Conservation (phyloP, 1,139 yeast genomes). For the Pichia sp. region DNA sequence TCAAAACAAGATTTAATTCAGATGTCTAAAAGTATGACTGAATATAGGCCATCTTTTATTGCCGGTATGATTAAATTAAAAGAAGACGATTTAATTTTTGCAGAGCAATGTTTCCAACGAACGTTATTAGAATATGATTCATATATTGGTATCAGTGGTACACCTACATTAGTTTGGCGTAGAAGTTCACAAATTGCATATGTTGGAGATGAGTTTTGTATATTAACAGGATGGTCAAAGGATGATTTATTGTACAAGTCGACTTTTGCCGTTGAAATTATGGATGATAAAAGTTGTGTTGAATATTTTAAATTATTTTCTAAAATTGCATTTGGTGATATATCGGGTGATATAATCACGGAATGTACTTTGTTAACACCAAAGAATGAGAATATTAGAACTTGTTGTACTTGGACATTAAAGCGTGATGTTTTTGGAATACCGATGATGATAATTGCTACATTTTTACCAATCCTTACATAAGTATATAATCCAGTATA, state of each 20-base stretch:
- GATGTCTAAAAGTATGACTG: conserved; percentile 86
- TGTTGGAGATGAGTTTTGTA: conserved; percentile 86
- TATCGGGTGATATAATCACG: conserved; percentile 83
- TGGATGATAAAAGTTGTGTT: conserved; percentile 82
- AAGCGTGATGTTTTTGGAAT: conserved; percentile 59
- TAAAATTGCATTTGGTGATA: conserved; percentile 85
- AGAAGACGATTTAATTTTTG: conserved; percentile 85
- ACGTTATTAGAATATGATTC: conserved; percentile 84
- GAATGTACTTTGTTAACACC: conserved; percentile 67
- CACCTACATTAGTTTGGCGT: conserved; percentile 94
- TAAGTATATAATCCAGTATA: background rate
- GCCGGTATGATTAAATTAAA: conserved; percentile 86
- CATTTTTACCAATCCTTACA: conserved; percentile 68
- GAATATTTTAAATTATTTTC: conserved; percentile 84
- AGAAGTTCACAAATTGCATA: conserved; percentile 93
- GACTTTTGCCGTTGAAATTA: conserved; percentile 78
- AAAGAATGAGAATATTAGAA: conserved; percentile 43
- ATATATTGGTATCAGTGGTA: conserved; percentile 76
- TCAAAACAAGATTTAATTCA: conserved; percentile 55
- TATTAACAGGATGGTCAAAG: conserved; percentile 83
- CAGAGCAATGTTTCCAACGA: conserved; percentile 94
- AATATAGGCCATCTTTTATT: conserved; percentile 83
- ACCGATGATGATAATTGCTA: conserved; percentile 91
- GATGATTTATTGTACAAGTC: conserved; percentile 57
- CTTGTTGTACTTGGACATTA: conserved; percentile 86